Percentiles rank a stretch among this genome's conserved stretches.
Conservation (phyloP, 257 asterid species). For the Ligustrum vulgare region DNA sequence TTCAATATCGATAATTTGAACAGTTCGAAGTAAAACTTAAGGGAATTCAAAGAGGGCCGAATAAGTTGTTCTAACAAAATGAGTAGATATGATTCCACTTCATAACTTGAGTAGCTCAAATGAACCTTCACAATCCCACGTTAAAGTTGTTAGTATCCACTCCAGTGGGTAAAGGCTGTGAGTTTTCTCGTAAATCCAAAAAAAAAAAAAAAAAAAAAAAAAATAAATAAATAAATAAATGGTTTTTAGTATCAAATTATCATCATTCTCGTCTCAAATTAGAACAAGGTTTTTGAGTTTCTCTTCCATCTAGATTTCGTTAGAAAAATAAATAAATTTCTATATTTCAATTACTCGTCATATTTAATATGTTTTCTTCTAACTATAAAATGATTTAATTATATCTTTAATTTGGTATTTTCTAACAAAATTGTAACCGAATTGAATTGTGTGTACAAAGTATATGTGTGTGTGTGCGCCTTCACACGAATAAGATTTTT, state of each 20-base stretch:
- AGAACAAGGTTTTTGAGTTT: no score
- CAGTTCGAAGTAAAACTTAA: neutral
- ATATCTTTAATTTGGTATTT: neutral
- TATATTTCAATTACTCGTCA: neutral
- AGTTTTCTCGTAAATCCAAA: no score
- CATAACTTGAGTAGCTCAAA: neutral
- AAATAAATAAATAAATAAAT: no score
- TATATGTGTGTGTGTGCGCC: neutral
- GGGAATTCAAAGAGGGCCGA: neutral
- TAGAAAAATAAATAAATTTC: neutral
- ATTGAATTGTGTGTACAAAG: constrained; percentile 13
- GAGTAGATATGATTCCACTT: neutral
- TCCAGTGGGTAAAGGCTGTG: no score
- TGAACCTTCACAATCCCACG: no score
- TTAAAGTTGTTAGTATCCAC: no score
- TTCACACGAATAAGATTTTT: constrained; percentile 19
- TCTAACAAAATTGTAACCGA: constrained; percentile 11
- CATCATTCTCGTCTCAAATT: no score
- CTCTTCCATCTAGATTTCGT: no score
- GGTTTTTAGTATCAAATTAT: no score
- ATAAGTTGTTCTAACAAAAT: neutral
- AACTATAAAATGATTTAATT: neutral
- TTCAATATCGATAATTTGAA: neutral
- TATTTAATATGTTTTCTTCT: neutral
- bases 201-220: no score